phyloP scores from a whole-genome alignment of 2,329 filamentous ascomycete genomes.

The Aspergillus fumigatus region DNA sequence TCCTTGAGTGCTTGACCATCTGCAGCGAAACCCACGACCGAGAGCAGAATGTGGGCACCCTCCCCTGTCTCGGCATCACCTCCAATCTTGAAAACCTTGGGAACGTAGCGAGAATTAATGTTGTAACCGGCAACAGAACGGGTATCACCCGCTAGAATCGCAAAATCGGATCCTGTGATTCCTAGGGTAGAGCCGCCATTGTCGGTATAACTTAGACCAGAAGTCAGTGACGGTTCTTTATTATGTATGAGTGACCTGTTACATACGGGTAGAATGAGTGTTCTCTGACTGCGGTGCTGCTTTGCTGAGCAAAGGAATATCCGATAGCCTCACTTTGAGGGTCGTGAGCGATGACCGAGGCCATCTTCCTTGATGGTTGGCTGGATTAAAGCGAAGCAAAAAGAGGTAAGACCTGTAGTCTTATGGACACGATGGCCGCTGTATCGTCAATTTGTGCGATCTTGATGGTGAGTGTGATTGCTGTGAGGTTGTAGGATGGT shows the following conservation, averaged over 20 bases:
- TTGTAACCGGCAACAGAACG: conserved; percentile 94
- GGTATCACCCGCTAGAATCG: conserved; percentile 95
- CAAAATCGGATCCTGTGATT: conserved; percentile 89
- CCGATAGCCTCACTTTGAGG: conserved; percentile 50
- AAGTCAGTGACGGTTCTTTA: conserved; percentile 8
- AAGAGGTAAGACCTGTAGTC: background rate
- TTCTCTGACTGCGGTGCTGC: conserved; percentile 48
- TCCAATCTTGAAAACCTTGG: conserved; percentile 96
- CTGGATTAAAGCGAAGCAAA: conserved; percentile 1
- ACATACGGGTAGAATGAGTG: conserved; percentile 91
- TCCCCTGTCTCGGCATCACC: conserved; percentile 81
- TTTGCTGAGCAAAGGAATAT: conserved; percentile 56
- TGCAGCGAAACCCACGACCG: conserved; percentile 91
- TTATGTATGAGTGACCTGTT: background rate
- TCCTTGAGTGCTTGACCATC: conserved; percentile 93
- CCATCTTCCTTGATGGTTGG: conserved; percentile 41
- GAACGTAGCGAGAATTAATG: conserved; percentile 94
- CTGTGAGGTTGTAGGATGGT: background rate
- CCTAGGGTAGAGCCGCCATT: conserved; percentile 95
- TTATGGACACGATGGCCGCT: background rate
- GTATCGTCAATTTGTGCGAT: background rate
- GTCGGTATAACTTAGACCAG: conserved; percentile 69
- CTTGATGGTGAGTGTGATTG: background rate
- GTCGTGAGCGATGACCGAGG: conserved; percentile 48
- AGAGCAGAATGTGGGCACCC: conserved; percentile 81